Evolutionary conservation across 2,329 filamentous ascomycete species (phyloP).

Genomic region (Fusarium tupiense): DNA sequence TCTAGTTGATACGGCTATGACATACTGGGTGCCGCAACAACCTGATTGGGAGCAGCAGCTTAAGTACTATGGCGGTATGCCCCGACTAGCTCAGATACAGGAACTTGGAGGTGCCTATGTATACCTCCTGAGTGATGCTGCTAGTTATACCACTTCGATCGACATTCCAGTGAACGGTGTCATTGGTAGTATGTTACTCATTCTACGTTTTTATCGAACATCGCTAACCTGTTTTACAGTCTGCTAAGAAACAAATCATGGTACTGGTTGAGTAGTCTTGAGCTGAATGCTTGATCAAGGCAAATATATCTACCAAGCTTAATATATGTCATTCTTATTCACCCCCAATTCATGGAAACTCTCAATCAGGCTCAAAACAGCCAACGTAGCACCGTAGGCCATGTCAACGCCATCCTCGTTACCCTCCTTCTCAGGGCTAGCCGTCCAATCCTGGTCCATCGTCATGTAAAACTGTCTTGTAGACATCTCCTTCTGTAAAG

Average conservation of each 20-base stretch:
- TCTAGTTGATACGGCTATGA: background rate
- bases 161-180: background rate
- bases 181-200: background rate
- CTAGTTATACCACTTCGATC: background rate
- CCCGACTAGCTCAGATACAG: background rate
- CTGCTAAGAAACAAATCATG: fast-evolving
- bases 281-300: too few relatives aligned
- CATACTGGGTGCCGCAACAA: background rate
- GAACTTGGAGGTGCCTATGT: background rate
- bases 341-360: background rate
- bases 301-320: background rate
- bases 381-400: background rate
- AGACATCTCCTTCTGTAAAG: fast-evolving
- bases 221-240: background rate
- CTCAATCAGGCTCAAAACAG: background rate
- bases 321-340: fast-evolving
- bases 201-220: fast-evolving
- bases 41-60: background rate
- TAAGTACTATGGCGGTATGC: background rate
- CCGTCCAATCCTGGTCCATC: fast-evolving
- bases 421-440: background rate
- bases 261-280: too few relatives aligned
- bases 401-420: background rate
- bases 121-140: background rate
- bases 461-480: fast-evolving